A percentile compares a stretch with the other conserved stretches of the same genome.
phyloP scores from a whole-genome alignment of 2,329 filamentous ascomycete species.

The Scortechinia acanthostroma region DNA sequence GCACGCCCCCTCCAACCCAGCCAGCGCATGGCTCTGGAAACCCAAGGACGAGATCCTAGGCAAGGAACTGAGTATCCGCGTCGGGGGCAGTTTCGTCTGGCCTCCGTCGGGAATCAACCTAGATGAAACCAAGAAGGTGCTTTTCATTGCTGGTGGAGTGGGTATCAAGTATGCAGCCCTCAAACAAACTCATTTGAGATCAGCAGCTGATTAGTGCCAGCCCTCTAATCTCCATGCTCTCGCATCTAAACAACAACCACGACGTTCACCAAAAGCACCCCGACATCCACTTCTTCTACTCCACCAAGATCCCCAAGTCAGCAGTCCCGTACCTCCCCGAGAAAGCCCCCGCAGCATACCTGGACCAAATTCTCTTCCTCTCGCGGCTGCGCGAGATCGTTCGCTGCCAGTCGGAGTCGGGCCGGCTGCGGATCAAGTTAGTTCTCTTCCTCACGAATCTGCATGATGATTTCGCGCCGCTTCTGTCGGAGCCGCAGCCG shows the following conservation, averaged over 20 bases:
- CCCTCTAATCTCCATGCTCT: constrained; percentile 69
- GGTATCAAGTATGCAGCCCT: constrained; percentile 60
- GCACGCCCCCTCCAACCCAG: constrained; percentile 60
- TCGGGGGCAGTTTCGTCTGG: constrained; percentile 77
- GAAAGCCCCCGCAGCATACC: constrained; percentile 7
- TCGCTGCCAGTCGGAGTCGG: constrained; percentile 21
- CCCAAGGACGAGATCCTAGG: constrained; percentile 44
- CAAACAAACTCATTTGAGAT: constrained; percentile 2
- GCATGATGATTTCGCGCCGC: neutral
- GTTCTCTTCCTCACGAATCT: constrained; percentile 35
- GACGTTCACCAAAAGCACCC: constrained; percentile 15
- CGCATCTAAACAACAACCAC: constrained; percentile 39
- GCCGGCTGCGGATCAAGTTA: constrained; percentile 16
- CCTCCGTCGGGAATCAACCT: constrained; percentile 47
- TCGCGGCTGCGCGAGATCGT: constrained; percentile 35
- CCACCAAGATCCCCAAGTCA: constrained; percentile 33
- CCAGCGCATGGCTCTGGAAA: constrained; percentile 72
- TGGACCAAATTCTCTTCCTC: constrained; percentile 38
- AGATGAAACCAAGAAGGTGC: constrained; percentile 41
- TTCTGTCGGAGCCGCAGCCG: constrained; percentile 11
- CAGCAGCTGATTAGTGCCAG: constrained; percentile 19
- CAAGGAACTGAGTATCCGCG: constrained; percentile 53
- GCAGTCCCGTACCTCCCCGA: too few relatives aligned
- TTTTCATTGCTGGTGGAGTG: constrained; percentile 76
- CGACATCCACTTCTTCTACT: constrained; percentile 58